Evolutionary conservation across 441 rosid species (phyloP).

Genomic region (Arabidopsis lyrata): DNA sequence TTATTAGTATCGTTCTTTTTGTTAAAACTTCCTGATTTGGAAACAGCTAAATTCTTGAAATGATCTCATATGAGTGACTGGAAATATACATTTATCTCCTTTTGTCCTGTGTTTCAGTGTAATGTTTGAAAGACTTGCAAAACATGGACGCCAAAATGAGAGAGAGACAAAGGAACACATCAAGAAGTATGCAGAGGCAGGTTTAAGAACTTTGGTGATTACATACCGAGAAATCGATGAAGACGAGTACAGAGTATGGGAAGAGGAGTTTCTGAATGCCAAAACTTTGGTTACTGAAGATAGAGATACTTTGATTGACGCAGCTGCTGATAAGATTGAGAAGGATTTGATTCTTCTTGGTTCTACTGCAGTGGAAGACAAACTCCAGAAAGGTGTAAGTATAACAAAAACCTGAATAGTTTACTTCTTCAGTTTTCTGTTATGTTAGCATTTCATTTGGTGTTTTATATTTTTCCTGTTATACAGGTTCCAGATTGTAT

Average conservation of each 20-base stretch:
- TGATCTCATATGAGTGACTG: conserved; percentile 1
- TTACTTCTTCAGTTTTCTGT: neutral
- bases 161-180: conserved; percentile 68
- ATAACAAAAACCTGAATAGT: neutral
- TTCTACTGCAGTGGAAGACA: conserved; percentile 98
- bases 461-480: neutral
- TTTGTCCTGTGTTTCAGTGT: conserved; percentile 59
- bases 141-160: conserved; percentile 58
- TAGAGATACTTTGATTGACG: conserved; percentile 63
- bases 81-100: neutral
- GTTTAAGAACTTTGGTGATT: conserved; percentile 81
- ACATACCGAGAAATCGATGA: conserved; percentile 76
- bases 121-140: conserved; percentile 81
- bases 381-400: conserved; percentile 87
- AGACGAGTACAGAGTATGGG: conserved; percentile 63
- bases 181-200: conserved; percentile 76
- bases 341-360: conserved; percentile 82
- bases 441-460: neutral
- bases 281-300: conserved; percentile 67
- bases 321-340: conserved; percentile 74
- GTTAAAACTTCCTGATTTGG: neutral
- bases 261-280: conserved; percentile 65
- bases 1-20: conserved; percentile 32
- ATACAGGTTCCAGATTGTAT: conserved; percentile 88
- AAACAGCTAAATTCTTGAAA: conserved; percentile 1